Evolutionary conservation across 2,329 filamentous ascomycete genomes (phyloP).

Genomic region (Colletotrichum gloeosporioides): DNA sequence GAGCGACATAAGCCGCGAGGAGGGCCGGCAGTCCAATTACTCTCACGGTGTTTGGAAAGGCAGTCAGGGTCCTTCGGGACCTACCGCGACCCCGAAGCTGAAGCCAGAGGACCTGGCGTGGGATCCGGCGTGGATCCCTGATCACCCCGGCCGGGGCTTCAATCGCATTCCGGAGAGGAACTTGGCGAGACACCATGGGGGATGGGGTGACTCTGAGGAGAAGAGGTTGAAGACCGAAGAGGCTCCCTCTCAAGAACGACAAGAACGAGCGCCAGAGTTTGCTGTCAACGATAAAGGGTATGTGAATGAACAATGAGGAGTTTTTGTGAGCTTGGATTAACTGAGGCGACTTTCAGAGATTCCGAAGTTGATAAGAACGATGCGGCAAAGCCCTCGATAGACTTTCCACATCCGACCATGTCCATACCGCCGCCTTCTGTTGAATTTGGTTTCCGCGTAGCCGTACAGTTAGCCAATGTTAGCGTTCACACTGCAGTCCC

Average conservation of each 20-base stretch:
- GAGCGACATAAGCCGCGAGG: neutral
- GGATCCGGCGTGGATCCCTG: neutral
- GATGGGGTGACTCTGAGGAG: neutral
- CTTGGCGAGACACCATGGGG: neutral
- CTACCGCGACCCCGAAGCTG: neutral
- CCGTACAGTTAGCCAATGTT: conserved; percentile 29
- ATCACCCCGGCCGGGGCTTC: neutral
- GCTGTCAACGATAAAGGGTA: neutral
- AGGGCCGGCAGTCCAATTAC: neutral
- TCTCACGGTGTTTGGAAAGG: neutral
- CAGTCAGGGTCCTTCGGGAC: neutral
- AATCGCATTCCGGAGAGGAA: neutral
- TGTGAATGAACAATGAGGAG: neutral
- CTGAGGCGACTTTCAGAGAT: neutral
- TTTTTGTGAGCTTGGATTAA: neutral
- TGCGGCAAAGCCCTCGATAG: too few relatives aligned
- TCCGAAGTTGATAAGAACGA: neutral
- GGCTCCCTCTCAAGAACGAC: neutral
- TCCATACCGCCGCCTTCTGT: conserved; percentile 49
- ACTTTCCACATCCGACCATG: conserved; percentile 41
- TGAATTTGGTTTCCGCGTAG: conserved; percentile 54
- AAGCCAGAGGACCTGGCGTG: neutral
- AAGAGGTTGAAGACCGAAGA: neutral
- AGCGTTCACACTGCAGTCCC: neutral
- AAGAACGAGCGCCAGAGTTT: neutral